Conservation (phyloP, 257 asterid genomes). For the Gentiana macrophylla region DNA sequence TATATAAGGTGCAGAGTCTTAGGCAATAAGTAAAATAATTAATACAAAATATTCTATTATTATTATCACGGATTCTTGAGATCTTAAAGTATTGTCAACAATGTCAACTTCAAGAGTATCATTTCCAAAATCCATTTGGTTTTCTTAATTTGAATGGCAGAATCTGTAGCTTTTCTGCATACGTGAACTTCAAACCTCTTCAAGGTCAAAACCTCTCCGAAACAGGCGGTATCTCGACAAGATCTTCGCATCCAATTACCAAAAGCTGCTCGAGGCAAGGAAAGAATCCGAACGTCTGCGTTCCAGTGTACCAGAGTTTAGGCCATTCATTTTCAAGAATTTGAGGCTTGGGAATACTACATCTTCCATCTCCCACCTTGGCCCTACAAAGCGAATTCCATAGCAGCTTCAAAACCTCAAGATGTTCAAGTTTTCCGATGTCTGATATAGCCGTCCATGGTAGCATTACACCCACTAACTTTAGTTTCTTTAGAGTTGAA, state of each 20-base stretch:
- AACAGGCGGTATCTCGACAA: neutral
- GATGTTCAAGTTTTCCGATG: neutral
- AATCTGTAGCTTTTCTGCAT: neutral
- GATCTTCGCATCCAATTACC: neutral
- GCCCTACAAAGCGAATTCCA: neutral
- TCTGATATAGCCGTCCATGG: neutral
- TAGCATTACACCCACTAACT: neutral
- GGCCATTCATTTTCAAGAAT: neutral
- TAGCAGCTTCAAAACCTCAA: conserved; percentile 1
- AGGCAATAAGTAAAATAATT: too few species aligned
- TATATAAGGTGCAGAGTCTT: too few species aligned
- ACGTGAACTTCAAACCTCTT: neutral
- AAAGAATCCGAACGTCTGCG: neutral
- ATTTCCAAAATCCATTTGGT: too few species aligned
- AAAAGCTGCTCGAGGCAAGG: conserved; percentile 3
- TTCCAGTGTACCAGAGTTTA: neutral
- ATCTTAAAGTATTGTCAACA: too few species aligned
- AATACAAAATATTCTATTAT: too few species aligned
- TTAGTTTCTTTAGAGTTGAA: neutral
- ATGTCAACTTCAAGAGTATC: too few species aligned
- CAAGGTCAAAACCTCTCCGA: neutral
- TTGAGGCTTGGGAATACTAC: neutral
- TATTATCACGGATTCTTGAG: too few species aligned
- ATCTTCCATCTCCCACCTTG: neutral
- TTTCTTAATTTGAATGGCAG: too few species aligned